Evolutionary conservation across 345 rosid species (phyloP).

Genomic region (Arabis alpina): DNA sequence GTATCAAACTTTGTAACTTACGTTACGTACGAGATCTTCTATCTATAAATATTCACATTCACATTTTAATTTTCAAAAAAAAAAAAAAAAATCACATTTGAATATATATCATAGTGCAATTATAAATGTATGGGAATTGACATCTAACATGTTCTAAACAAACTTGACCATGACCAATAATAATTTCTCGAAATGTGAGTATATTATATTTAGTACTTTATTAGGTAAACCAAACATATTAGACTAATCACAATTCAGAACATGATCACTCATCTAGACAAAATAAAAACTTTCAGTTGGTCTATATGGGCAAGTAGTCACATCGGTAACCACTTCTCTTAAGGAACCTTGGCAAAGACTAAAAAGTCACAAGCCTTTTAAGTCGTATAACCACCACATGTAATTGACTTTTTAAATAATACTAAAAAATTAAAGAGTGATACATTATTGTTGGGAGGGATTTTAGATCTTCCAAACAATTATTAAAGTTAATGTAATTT

Average conservation of each 20-base stretch:
- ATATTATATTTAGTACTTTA: background rate
- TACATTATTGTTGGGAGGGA: background rate
- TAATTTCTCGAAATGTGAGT: background rate
- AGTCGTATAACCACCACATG: constrained; percentile 34
- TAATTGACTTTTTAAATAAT: too few relatives aligned
- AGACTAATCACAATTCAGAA: constrained; percentile 5
- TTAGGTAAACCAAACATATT: background rate
- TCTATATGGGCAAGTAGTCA: constrained; percentile 27
- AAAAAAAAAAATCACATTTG: too few relatives aligned
- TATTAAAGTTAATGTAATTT: too few relatives aligned
- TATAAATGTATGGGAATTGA: constrained; percentile 7
- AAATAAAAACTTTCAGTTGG: constrained; percentile 8
- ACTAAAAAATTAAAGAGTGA: too few relatives aligned
- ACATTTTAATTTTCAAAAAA: too few relatives aligned
- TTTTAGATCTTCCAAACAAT: too few relatives aligned
- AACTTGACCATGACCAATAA: background rate
- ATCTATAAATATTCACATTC: background rate
- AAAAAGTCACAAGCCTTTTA: constrained; percentile 20
- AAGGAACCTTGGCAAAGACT: constrained; percentile 8
- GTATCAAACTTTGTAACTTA: background rate
- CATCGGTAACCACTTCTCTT: constrained; percentile 32
- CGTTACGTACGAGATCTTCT: background rate
- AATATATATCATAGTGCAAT: too few relatives aligned
- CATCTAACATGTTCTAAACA: constrained; percentile 6
- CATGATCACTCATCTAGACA: constrained; percentile 5